These are phyloP conservation scores for Phaffomyces thermotolerans DNA, from an alignment of 805 yeast species.

Conservation along the genomic window DNA sequence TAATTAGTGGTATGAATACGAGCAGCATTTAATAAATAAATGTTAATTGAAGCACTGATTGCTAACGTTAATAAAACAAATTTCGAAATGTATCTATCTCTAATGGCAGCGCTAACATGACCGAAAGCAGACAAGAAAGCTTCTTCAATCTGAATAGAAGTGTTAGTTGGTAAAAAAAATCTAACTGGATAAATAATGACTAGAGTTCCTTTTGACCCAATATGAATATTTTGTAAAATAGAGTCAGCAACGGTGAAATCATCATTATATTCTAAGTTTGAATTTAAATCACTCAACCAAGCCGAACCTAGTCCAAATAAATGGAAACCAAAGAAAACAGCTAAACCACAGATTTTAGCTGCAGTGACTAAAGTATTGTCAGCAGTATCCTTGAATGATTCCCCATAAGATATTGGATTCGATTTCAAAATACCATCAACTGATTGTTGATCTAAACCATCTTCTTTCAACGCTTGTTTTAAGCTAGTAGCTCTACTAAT, in stretches of 20 bases:
- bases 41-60: constrained; percentile 71
- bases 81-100: constrained; percentile 76
- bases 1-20: constrained; percentile 46
- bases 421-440: constrained; percentile 58
- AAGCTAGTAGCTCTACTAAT: constrained; percentile 77
- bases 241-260: constrained; percentile 20
- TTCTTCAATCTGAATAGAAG: constrained; percentile 57
- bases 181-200: constrained; percentile 53
- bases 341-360: constrained; percentile 54
- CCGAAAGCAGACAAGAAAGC: constrained; percentile 42
- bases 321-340: constrained; percentile 54
- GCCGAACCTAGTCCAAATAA: constrained; percentile 63
- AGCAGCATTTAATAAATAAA: constrained; percentile 83
- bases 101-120: constrained; percentile 57
- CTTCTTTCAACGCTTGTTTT: constrained; percentile 82
- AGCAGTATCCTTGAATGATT: constrained; percentile 23
- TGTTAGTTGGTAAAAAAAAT: constrained; percentile 50
- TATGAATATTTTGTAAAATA: constrained; percentile 21
- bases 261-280: constrained; percentile 18
- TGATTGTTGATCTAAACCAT: constrained; percentile 69
- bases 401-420: constrained; percentile 18
- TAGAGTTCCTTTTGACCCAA: constrained; percentile 42
- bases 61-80: constrained; percentile 65
- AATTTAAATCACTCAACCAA: constrained; percentile 53
- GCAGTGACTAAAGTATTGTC: constrained; percentile 40